Percentiles rank a stretch among this genome's conserved stretches.
These are phyloP conservation scores for Neurospora sp. DNA, from an alignment of 495 filamentous ascomycete genomes.

Conservation along the genomic window DNA sequence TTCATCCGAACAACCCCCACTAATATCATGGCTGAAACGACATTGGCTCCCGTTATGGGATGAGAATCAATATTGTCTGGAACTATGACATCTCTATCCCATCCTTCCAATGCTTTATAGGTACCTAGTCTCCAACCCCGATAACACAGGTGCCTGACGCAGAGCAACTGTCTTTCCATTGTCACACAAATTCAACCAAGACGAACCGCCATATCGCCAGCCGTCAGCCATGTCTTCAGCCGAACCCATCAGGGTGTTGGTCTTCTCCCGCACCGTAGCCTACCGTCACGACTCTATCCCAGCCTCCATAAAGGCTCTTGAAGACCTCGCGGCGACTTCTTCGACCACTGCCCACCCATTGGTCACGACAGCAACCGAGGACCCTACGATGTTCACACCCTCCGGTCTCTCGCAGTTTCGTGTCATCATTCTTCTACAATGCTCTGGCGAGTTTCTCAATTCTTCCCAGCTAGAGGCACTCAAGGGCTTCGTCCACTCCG, in stretches of 20 bases:
- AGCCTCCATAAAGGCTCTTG: slow-evolving; percentile 17
- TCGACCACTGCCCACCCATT: slow-evolving; percentile 3
- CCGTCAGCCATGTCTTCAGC: neutral
- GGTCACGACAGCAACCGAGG: slow-evolving; percentile 20
- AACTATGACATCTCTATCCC: neutral
- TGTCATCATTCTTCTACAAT: slow-evolving; percentile 27
- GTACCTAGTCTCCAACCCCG: neutral
- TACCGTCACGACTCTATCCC: slow-evolving; percentile 31
- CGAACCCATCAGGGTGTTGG: slow-evolving; percentile 14
- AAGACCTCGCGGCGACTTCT: slow-evolving; percentile 14
- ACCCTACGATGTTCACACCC: slow-evolving; percentile 19
- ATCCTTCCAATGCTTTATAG: neutral
- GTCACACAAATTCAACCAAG: neutral
- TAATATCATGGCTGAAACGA: neutral
- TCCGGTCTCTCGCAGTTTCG: slow-evolving; percentile 16
- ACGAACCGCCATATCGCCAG: neutral
- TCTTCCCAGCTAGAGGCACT: slow-evolving; percentile 19
- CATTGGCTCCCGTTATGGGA: neutral
- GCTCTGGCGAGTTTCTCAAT: slow-evolving; percentile 26
- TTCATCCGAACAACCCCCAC: neutral
- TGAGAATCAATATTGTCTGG: neutral
- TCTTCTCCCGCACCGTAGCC: slow-evolving; percentile 25
- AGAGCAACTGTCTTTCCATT: neutral
- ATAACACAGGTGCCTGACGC: neutral
- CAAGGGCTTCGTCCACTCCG: slow-evolving; percentile 18